Conservation (phyloP, 441 rosid genomes). For the Croton laevigatus region DNA sequence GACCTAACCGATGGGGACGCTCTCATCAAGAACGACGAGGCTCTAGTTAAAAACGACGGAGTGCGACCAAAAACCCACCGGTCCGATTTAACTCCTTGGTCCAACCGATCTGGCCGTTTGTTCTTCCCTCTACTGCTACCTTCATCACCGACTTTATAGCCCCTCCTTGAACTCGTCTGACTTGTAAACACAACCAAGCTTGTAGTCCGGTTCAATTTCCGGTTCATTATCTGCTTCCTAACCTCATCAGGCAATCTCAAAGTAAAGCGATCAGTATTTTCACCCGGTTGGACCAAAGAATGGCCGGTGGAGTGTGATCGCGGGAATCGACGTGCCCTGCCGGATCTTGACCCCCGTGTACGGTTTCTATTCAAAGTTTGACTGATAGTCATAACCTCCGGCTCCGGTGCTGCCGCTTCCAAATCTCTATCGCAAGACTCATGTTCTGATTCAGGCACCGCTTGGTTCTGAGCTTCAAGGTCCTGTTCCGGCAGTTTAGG, state of each 20-base stretch:
- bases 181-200: slow-evolving; percentile 54
- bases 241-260: slow-evolving; percentile 71
- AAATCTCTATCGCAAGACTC: neutral
- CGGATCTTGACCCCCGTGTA: slow-evolving; percentile 58
- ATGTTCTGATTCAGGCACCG: slow-evolving; percentile 15
- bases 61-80: slow-evolving; percentile 48
- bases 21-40: slow-evolving; percentile 32
- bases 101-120: slow-evolving; percentile 37
- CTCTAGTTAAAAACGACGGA: slow-evolving; percentile 51
- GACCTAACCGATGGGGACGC: slow-evolving; percentile 27
- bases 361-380: slow-evolving; percentile 31
- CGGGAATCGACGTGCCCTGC: slow-evolving; percentile 41
- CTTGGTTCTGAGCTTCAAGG: slow-evolving; percentile 42
- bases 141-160: slow-evolving; percentile 35
- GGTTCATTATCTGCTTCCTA: slow-evolving; percentile 56
- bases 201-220: slow-evolving; percentile 53
- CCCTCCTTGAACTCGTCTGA: slow-evolving; percentile 62
- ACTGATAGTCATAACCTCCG: slow-evolving; percentile 8
- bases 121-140: slow-evolving; percentile 44
- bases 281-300: slow-evolving; percentile 80
- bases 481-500: slow-evolving; percentile 33
- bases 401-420: slow-evolving; percentile 19
- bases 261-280: slow-evolving; percentile 79
- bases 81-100: slow-evolving; percentile 46
- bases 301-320: slow-evolving; percentile 95